Evolutionary conservation across 129 eudicot species (phyloP), one percentile per base, ranked within the genome.

Genomic region (Cynara cardunculus): DNA sequence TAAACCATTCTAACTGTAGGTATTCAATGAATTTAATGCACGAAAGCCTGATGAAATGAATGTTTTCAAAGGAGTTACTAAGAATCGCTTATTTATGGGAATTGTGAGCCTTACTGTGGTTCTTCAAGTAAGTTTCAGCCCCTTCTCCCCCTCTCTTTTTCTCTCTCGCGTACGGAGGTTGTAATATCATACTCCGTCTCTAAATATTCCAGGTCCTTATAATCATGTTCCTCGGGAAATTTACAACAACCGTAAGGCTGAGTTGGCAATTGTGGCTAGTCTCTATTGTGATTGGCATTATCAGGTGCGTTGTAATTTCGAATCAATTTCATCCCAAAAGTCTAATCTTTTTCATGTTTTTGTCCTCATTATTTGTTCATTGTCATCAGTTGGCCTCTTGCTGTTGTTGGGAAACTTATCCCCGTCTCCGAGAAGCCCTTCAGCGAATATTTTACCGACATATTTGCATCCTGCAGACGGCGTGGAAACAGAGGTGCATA

Each of bases 201-300:
- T 69, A 3, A 56, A 19, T 67, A 53, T 80, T 31, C 21, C 86
- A 94, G 99, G 87, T 94, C 22, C 32, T 90, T 4, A 92, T 94
- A 34, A 79, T 94, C 46, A 80, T 92, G 86, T 94, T 94, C 67
- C 97, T 94, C 44, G 97, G 99, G 35, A 94, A 92, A 86, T 94
- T 94, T 46, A 79, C 92, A 3, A 25, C 94, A 3, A 92, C 97
- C 6, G 91, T 88, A 39, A 87, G 90, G 59, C 93, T 94, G 25
- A 90, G 93, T 70, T 94, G 99, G 99, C 78, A 92, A 22, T 41
- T 94, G 49, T 94, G 99, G 99, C 92, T 94, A 24, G 89, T 92
- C 30, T 90, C 92, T 5, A 68, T 94, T 74, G 90, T 28, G 37
- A 87, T 94, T 31, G 97, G 91, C 28, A 0, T 94, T 13, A 6